Evolutionary conservation across 805 yeast species (phyloP).

Genomic region (Wickerhamiella cacticola): DNA sequence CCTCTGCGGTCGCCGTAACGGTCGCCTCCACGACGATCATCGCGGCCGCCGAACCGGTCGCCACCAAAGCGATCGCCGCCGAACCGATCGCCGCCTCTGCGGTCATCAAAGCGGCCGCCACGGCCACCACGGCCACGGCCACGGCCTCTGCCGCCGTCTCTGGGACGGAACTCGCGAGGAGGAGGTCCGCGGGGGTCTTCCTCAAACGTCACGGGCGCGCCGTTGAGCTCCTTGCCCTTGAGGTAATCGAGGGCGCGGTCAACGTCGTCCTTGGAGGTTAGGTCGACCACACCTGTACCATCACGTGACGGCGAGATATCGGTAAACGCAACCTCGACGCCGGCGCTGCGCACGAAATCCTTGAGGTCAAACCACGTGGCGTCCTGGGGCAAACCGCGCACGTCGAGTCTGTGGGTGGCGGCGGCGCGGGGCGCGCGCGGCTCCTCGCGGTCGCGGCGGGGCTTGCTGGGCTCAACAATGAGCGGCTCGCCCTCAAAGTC

Average conservation of each 20-base stretch:
- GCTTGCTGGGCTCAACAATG: slow-evolving; percentile 28
- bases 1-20: slow-evolving; percentile 15
- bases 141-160: slow-evolving; percentile 30
- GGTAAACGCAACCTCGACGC: slow-evolving; percentile 30
- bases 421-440: slow-evolving; percentile 17
- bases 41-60: slow-evolving; percentile 14
- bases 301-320: slow-evolving; percentile 30
- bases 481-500: slow-evolving; percentile 29
- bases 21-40: slow-evolving; percentile 19
- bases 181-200: slow-evolving; percentile 43
- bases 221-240: slow-evolving; percentile 64
- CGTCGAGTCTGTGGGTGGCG: slow-evolving; percentile 22
- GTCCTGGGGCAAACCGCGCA: slow-evolving; percentile 16
- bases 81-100: slow-evolving; percentile 35
- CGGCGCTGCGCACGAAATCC: slow-evolving; percentile 53
- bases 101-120: slow-evolving; percentile 14
- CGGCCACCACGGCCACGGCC: slow-evolving; percentile 38
- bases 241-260: slow-evolving; percentile 69
- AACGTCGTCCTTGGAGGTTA: slow-evolving; percentile 85
- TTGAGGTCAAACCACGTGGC: slow-evolving; percentile 48
- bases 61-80: slow-evolving; percentile 28
- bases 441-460: slow-evolving; percentile 20
- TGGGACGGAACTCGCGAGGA: slow-evolving; percentile 32
- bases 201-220: slow-evolving; percentile 53
- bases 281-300: slow-evolving; percentile 59